These are phyloP conservation scores for Hordeum marinum DNA, from an alignment of 176 grass and related monocot genomes.

Conservation along the genomic window DNA sequence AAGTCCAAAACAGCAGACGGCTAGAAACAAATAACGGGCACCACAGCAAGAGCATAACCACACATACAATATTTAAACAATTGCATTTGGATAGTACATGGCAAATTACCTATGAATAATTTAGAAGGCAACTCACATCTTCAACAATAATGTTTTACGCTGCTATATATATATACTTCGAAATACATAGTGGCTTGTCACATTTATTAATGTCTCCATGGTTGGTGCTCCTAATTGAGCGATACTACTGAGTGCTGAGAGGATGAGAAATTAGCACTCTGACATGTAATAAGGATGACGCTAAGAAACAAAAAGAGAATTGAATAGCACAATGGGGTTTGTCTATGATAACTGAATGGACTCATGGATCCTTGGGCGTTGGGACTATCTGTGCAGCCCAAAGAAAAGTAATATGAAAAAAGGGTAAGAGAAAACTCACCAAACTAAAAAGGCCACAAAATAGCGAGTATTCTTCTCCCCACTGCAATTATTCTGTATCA, in stretches of 20 bases:
- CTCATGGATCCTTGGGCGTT: not conserved
- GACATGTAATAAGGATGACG: not conserved
- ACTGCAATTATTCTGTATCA: slow-evolving; percentile 91
- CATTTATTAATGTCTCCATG: not conserved
- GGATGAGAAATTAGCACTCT: not conserved
- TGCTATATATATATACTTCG: not conserved
- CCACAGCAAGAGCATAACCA: no score
- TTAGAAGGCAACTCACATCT: not conserved
- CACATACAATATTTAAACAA: no score
- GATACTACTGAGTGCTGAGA: not conserved
- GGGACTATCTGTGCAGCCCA: not conserved
- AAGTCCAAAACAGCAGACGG: not conserved
- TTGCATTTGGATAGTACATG: not conserved
- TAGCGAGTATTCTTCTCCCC: slow-evolving; percentile 98
- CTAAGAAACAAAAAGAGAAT: not conserved
- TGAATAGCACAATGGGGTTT: not conserved
- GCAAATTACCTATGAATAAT: slow-evolving; percentile 2
- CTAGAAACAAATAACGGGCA: not conserved
- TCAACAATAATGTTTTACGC: not conserved
- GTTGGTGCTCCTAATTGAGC: not conserved
- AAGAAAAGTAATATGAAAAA: not conserved
- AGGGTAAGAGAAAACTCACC: slow-evolving; percentile 49
- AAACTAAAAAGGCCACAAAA: slow-evolving; percentile 91
- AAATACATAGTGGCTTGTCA: not conserved
- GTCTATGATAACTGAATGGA: not conserved